Percentiles rank a stretch among this genome's conserved stretches.
Conservation (phyloP, 1,284 basidiomycete species). For the Melampsora americana region DNA sequence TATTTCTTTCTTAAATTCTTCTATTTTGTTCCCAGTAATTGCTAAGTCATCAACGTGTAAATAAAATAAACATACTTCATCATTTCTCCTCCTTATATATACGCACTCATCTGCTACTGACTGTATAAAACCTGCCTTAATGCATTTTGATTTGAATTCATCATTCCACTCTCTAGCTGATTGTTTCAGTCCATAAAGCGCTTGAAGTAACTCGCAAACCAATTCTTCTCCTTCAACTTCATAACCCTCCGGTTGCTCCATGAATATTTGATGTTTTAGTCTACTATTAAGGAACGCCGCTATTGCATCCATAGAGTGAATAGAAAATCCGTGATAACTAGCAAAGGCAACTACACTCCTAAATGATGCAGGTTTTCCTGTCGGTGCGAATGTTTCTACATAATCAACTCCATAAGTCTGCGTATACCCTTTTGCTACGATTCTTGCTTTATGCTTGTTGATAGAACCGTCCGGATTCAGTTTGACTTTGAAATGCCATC, state of each 20-base stretch:
- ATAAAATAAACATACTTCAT: no score
- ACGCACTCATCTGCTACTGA: not conserved
- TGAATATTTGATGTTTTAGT: not conserved
- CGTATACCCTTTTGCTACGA: not conserved
- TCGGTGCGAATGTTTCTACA: not conserved
- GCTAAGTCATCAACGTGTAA: no score
- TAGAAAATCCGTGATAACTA: not conserved
- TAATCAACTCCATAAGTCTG: not conserved
- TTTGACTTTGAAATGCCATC: constrained; percentile 15
- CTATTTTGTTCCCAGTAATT: not conserved
- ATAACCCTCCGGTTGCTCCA: not conserved
- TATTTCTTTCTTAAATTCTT: not conserved
- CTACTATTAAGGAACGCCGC: not conserved
- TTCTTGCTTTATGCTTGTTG: not conserved
- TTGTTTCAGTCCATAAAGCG: not conserved
- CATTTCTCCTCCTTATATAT: not conserved
- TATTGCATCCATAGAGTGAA: not conserved
- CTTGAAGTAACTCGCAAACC: not conserved
- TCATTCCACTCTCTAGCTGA: not conserved
- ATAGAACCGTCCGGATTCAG: not conserved
- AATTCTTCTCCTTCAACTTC: not conserved
- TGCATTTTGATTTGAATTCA: not conserved
- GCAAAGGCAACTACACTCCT: not conserved
- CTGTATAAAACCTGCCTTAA: not conserved
- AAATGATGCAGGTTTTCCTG: not conserved